Conservation (phyloP, 495 filamentous ascomycete species). For the Aspergillus funiculosus region DNA sequence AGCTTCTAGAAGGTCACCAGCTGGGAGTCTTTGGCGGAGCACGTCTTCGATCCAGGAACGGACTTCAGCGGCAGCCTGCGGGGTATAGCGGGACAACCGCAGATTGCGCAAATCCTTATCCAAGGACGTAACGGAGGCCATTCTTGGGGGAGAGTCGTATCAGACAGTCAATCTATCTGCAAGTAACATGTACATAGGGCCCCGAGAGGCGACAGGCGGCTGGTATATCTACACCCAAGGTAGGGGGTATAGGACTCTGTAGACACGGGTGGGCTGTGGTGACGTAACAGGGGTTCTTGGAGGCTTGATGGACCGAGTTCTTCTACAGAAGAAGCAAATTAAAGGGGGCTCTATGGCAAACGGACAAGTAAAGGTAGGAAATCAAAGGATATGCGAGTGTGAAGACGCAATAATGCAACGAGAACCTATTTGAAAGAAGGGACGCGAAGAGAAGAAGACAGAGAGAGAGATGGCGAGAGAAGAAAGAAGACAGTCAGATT, state of each 20-base stretch:
- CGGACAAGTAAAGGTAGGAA: no score
- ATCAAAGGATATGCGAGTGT: no score
- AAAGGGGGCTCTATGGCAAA: no score
- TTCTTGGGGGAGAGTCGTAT: constrained; percentile 29
- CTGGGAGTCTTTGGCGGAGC: constrained; percentile 64
- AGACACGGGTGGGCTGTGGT: constrained; percentile 2
- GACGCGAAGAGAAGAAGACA: background rate
- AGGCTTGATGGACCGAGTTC: background rate
- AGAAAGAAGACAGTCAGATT: background rate
- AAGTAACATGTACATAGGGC: constrained; percentile 1
- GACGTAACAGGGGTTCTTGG: constrained; percentile 6
- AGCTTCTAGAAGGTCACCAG: constrained; percentile 71
- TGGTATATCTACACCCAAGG: background rate
- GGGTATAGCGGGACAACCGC: constrained; percentile 91
- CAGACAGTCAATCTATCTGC: constrained; percentile 8
- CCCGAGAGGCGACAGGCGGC: background rate
- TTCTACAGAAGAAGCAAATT: background rate
- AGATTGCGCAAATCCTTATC: constrained; percentile 93
- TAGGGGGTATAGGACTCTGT: constrained; percentile 9
- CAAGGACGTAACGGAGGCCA: constrained; percentile 92
- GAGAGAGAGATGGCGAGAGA: background rate
- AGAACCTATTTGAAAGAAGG: background rate
- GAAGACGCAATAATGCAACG: no score
- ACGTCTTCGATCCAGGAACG: constrained; percentile 81
- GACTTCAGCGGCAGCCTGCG: constrained; percentile 81